Evolutionary conservation across 2,329 filamentous ascomycete genomes (phyloP), one percentile per base, ranked within the genome.

Genomic region (Trichoderma sp.): DNA sequence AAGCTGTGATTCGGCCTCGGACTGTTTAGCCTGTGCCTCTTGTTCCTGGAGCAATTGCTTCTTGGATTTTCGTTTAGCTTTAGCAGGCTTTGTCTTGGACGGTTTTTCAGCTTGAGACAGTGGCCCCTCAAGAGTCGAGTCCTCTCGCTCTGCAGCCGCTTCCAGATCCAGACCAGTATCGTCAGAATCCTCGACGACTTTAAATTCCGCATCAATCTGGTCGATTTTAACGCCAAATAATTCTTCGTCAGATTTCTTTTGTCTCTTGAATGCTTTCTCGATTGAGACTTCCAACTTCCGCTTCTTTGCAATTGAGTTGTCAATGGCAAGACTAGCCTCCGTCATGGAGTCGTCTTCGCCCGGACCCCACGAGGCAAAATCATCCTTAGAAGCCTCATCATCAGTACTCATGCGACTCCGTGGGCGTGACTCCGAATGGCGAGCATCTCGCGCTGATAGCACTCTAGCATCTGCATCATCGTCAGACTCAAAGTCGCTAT

Each of bases 361-460:
- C 2, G 80, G 81, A 35, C 81, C 83, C 79, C 83, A 83, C 1
- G 78, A 78, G 2, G 75, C 79, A 63, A 82, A 81, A 4, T 83
- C 84, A 60, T 87, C 83, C 72, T 84, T 85, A 58, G 79, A 81
- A 2, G 76, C 78, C 67, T 87, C 84, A 60, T 89, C 86, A 68
- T 90, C 87, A 2, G 85, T 85, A 74, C 85, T 88, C 83, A 89
- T 86, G 50, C 91, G 92, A 77, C 92, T 97, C 53, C 89, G 88
- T 58, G 91, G 91, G 50, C 91, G 87, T 70, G 92, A 97, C 69
- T 95, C 94, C 37, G 89, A 89, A 71, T 95, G 94, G 76, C 97
- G 94, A 0, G 92, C 96, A 76, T 94, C 93, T 54, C 90, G 85
- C 13, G 86, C 87, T 13, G 90, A 88, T 34, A 78, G 68, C 37